Conservation (phyloP, 75 land plant genomes). For the Isoetes taiwanensis region DNA sequence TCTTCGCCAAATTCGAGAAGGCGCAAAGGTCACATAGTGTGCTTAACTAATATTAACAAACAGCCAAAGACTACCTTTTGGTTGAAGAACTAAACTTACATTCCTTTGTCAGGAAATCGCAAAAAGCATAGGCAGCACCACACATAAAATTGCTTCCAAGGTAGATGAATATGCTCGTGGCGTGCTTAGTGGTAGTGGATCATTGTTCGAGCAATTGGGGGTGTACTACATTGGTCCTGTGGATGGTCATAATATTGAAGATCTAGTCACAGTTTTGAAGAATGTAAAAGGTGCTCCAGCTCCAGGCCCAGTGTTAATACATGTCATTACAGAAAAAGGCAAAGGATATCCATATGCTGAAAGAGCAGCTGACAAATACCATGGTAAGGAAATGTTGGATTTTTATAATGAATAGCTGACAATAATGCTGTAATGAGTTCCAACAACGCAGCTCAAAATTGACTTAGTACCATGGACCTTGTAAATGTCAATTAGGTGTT, state of each 20-base stretch:
- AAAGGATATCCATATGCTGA: conserved; percentile 81
- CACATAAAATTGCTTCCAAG: conserved; percentile 76
- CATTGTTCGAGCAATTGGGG: conserved; percentile 82
- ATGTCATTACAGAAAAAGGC: conserved; percentile 85
- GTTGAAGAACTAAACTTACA: too few species aligned
- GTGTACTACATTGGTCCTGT: conserved; percentile 84
- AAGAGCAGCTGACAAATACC: conserved; percentile 67
- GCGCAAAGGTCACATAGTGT: conserved; percentile 35
- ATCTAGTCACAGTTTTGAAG: conserved; percentile 53
- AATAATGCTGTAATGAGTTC: too few species aligned
- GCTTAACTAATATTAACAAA: too few species aligned
- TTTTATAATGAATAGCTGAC: too few species aligned
- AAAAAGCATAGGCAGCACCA: conserved; percentile 61
- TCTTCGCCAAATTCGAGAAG: too few species aligned
- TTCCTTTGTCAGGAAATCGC: too few species aligned
- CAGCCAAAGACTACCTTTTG: too few species aligned
- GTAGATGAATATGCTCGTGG: conserved; percentile 91
- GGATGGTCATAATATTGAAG: conserved; percentile 72
- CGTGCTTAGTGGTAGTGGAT: conserved; percentile 82
- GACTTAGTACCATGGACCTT: too few species aligned
- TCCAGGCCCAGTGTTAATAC: conserved; percentile 71
- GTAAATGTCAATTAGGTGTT: too few species aligned
- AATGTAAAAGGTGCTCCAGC: conserved; percentile 71
- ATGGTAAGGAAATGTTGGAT: too few species aligned
- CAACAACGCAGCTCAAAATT: too few species aligned